Base-by-base conservation (phyloP, 2,329 filamentous ascomycete genomes). In the Ceratocystis cubensis region DNA sequence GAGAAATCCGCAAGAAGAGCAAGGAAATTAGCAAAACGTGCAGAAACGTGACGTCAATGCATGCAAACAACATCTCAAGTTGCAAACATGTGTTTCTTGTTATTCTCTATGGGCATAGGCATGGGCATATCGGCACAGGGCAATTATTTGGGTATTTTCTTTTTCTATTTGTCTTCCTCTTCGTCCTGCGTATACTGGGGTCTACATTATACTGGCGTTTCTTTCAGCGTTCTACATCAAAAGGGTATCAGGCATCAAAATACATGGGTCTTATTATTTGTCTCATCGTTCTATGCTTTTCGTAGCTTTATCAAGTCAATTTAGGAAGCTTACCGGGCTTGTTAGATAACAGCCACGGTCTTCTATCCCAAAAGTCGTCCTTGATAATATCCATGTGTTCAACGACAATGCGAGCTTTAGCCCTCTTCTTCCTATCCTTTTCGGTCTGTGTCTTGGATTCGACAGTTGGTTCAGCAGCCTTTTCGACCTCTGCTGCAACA, bases 311-410 rank as follows among this genome's bases (percentile, higher is more conserved):
- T 25, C 25, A 63, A n/a, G 53, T 53, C 56, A 48, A 80, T 72
- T 84, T 85, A n/a, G 85, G 85, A 71, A 87, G 78, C 72, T 83
- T 87, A 25, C 88, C 88, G 4, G 87, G 87, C 74, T 85, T 88
- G 70, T 88, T 87, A 1, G 87, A 89, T 65, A 92, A 74, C 66
- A 94, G 80, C 90, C 92, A 97, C 1, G 92, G 91, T 73, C 92
- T 81, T 71, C 81, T 82, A 70, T 90, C 82, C 94, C 94, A 99
- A 73, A 99, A 99, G 2, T 90, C 88, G 75, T 97, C 90, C 72
- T 88, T 91, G 76, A 99, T 97, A 72, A 99, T 89, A 76, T 99
- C 94, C 68, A 94, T 77, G 78, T 97, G 91, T 73, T 92, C 87
- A 46, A 95, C 81, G 45, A 89, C 83, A 59, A 99, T 86, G 64